Conservation (phyloP, 441 rosid genomes). For the Iberis amara region DNA sequence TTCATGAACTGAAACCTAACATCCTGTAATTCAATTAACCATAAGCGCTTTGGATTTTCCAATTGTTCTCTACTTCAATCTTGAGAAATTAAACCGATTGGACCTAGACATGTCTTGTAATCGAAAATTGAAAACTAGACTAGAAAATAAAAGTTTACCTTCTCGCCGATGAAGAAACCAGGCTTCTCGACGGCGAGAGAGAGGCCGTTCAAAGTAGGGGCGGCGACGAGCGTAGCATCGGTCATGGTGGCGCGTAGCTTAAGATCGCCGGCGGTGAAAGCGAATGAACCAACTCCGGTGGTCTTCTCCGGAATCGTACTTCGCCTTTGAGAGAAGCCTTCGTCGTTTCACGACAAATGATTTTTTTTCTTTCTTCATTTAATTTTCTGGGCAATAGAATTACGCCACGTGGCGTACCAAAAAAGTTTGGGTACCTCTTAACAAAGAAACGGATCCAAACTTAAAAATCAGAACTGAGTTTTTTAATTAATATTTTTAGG, state of each 20-base stretch:
- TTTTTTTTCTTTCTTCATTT: no score
- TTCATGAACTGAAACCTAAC: constrained; percentile 96
- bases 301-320: constrained; percentile 52
- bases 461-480: no score
- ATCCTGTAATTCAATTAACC: constrained; percentile 42
- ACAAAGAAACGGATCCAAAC: no score
- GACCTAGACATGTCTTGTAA: no score
- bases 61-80: no score
- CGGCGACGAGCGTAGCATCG: constrained; percentile 71
- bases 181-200: constrained; percentile 73
- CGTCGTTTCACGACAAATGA: constrained; percentile 37
- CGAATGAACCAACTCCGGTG: constrained; percentile 49
- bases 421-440: no score
- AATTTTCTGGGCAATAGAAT: no score
- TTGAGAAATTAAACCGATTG: no score
- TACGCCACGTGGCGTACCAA: no score
- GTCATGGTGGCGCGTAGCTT: constrained; percentile 78
- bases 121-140: no score
- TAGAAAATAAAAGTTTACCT: constrained; percentile 35
- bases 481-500: no score
- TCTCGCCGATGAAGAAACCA: constrained; percentile 73
- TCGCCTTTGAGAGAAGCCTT: constrained; percentile 83
- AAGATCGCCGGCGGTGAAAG: constrained; percentile 60
- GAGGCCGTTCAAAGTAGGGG: constrained; percentile 77
- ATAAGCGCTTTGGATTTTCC: background rate